Conservation (phyloP, 2,329 filamentous ascomycete species). For the Nothophoma quercina region DNA sequence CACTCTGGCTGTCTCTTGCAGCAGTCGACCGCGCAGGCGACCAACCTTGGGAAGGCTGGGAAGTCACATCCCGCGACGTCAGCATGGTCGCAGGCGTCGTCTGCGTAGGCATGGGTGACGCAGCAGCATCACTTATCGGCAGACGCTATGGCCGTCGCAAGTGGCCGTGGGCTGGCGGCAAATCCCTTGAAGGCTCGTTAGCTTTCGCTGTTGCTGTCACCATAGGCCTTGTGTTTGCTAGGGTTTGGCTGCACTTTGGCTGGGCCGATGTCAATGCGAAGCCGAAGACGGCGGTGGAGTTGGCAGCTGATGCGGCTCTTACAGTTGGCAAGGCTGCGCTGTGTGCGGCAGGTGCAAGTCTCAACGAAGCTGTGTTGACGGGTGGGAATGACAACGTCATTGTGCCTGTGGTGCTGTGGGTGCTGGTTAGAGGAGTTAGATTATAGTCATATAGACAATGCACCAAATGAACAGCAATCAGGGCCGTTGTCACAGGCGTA, state of each 20-base stretch:
- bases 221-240: conserved; percentile 72
- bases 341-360: conserved; percentile 79
- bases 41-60: conserved; percentile 74
- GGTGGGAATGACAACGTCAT: conserved; percentile 99
- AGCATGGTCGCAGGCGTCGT: conserved; percentile 93
- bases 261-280: conserved; percentile 60
- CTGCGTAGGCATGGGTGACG: conserved; percentile 94
- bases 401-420: conserved; percentile 91
- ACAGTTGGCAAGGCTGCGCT: conserved; percentile 67
- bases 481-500: not conserved
- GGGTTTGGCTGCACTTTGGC: conserved; percentile 77
- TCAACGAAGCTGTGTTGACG: conserved; percentile 94
- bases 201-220: conserved; percentile 86
- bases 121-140: conserved; percentile 88
- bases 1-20: conserved; percentile 86
- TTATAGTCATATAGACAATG: conserved; percentile 24
- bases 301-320: conserved; percentile 33
- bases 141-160: conserved; percentile 85
- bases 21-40: conserved; percentile 66
- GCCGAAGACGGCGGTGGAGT: conserved; percentile 52
- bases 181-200: conserved; percentile 85
- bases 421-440: conserved; percentile 81
- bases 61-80: conserved; percentile 73
- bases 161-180: conserved; percentile 97
- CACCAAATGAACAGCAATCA: not conserved